These are phyloP conservation scores for Yamadazyma diospyri DNA, from an alignment of 1,139 yeast genomes.

Conservation along the genomic window DNA sequence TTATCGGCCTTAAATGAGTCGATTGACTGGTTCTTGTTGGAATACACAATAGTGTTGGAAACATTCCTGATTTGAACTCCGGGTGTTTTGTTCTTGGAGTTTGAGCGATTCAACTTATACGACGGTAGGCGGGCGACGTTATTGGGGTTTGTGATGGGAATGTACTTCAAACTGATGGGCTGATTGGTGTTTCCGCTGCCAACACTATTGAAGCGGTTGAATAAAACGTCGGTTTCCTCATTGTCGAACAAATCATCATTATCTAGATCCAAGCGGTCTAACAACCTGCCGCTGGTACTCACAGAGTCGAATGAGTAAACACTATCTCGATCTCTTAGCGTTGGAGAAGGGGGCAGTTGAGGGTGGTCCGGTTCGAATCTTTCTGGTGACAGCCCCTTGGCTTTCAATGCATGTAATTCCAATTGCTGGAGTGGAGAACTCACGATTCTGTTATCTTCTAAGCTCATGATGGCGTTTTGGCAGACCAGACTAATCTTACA, in stretches of 20 bases:
- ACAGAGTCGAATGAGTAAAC: slow-evolving; percentile 46
- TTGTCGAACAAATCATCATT: slow-evolving; percentile 20
- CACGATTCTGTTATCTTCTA: slow-evolving; percentile 8
- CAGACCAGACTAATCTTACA: too few species aligned
- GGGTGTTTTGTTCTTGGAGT: not conserved
- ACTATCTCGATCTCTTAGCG: slow-evolving; percentile 25
- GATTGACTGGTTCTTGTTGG: slow-evolving; percentile 23
- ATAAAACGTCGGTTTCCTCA: slow-evolving; percentile 8
- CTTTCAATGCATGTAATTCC: slow-evolving; percentile 16
- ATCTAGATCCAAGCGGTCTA: slow-evolving; percentile 39
- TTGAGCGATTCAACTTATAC: slow-evolving; percentile 1
- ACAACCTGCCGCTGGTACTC: slow-evolving; percentile 39
- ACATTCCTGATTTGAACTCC: slow-evolving; percentile 6
- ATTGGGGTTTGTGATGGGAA: slow-evolving; percentile 6
- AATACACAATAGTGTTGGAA: slow-evolving; percentile 13
- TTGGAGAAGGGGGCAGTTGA: slow-evolving; percentile 1
- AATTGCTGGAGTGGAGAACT: slow-evolving; percentile 22
- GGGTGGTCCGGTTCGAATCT: not conserved
- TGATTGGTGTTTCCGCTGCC: slow-evolving; percentile 2
- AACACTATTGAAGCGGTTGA: slow-evolving; percentile 9
- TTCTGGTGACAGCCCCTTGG: slow-evolving; percentile 7
- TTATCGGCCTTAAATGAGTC: slow-evolving; percentile 30
- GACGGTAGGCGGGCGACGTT: slow-evolving; percentile 5
- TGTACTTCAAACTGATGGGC: slow-evolving; percentile 5
- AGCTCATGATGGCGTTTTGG: slow-evolving; percentile 3